Evolutionary conservation across 495 filamentous ascomycete genomes (phyloP), one percentile per base, ranked within the genome.

Genomic region (Talaromyces trachyspermus): DNA sequence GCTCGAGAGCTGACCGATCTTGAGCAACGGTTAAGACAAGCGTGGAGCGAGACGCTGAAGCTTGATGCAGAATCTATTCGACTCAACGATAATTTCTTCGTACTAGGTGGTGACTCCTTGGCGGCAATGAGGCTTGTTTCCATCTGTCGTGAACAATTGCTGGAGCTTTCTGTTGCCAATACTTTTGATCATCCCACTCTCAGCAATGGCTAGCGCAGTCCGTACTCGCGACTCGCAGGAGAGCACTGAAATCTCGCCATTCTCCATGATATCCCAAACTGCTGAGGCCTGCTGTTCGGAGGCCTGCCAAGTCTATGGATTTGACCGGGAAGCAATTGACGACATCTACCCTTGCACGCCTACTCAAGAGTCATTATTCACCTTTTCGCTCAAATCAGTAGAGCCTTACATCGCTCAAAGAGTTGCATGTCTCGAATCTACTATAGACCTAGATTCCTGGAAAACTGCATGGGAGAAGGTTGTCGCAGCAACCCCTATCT

Each of bases 261-360:
- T 70, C 32, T 68, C 64, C 3, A 49, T 71, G 54, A 58, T 70
- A 42, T 55, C 60, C 10, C 60, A 63, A 17, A 15, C 43, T n/a
- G 39, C 43, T 6, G 58, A 66, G 4, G 62, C 55, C 35, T 63
- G 59, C 15, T 58, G 54, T 17, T 6, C 48, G 0, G 66, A 69
- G 33, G 63, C 61, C 2, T 50, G 59, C 10, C 12, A 55, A 5
- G 59, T 48, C 5, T 47, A 37, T 7, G 65, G 59, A 32, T 29
- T 57, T 4, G 52, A 59, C 20, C 49, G 54, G 18, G 51, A 43
- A 3, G 51, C 58, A 0, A 51, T 83, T 22, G 50, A 70, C 43
- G 69, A 73, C 36, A 69, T 80, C 22, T 84, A 83, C 49, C 79
- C 79, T 1, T 82, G 77, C 58, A 82, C 80, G 0, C 78, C 81